Base-by-base conservation (phyloP, 345 rosid genomes). In the Dipteronia sinensis region DNA sequence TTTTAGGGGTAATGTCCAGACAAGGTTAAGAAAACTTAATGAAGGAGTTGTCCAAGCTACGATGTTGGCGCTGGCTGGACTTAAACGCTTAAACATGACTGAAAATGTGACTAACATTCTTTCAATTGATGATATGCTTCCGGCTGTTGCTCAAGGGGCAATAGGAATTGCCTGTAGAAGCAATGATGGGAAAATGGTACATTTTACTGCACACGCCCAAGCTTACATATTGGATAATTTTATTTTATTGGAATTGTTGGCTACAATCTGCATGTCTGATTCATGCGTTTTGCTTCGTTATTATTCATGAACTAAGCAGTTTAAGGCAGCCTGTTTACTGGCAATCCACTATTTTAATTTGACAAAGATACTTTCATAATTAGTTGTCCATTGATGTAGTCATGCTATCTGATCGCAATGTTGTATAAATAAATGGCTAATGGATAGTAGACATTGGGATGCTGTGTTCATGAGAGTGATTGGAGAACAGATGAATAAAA, bases 121-220 rank as follows among this genome's bases (percentile, higher is more conserved):
- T 68, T 79, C 98, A 34, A 83, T 94, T 1, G 92, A 94, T 70
- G 98, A 94, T 73, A 96, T 96, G 98, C 98, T 96, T 77, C 99
- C 99, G 11, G 99, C 99, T 59, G 99, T 96, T 89, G 99, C 99
- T 74, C 99, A 96, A 82, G 99, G 99, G 29, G 99, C 99, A 10
- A 96, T 96, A 68, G 99, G 99, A 76, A 94, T 96, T 79, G 98
- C 99, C 42, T 94, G 99, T 81, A 87, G 98, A 83, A 90, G 77
- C 34, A 80, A 83, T 80, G 95, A 96, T 63, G 91, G 90, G 67
- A 96, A 87, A 89, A 96, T 94, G 97, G 99, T 96, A 78, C 46
- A 81, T 72, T 66, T 58, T 68, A 20, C 34, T 74, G 7, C 65
- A 59, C 1, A 74, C 75, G 25, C 16, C 38, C 44, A 19, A 40